These are phyloP conservation scores for Helichrysum umbraculigerum DNA, from an alignment of 129 eudicot species.

Conservation along the genomic window DNA sequence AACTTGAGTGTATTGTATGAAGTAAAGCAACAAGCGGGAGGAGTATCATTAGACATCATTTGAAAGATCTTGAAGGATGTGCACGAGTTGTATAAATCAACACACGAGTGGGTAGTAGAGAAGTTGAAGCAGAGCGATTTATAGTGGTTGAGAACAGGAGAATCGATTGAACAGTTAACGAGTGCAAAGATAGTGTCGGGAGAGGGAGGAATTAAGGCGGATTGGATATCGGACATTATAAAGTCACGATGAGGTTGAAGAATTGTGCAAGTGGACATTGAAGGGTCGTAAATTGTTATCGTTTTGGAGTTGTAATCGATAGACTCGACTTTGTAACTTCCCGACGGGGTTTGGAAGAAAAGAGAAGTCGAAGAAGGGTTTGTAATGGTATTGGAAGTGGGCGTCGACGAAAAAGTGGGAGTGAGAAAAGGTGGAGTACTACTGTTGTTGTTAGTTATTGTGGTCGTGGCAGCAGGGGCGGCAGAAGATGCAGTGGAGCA, in stretches of 20 bases:
- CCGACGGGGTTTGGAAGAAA: slow-evolving; percentile 80
- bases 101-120: slow-evolving; percentile 65
- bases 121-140: slow-evolving; percentile 74
- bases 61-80: slow-evolving; percentile 72
- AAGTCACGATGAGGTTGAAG: slow-evolving; percentile 94
- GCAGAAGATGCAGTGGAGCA: slow-evolving; percentile 44
- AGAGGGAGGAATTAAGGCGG: slow-evolving; percentile 72
- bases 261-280: slow-evolving; percentile 95
- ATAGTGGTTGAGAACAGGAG: slow-evolving; percentile 83
- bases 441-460: slow-evolving; percentile 21
- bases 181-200: slow-evolving; percentile 84
- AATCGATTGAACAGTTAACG: slow-evolving; percentile 88
- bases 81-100: slow-evolving; percentile 68
- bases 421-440: slow-evolving; percentile 56
- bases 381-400: slow-evolving; percentile 50
- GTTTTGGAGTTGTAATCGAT: slow-evolving; percentile 67
- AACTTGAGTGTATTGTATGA: slow-evolving; percentile 67
- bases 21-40: slow-evolving; percentile 86
- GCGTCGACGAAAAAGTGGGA: slow-evolving; percentile 48
- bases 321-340: slow-evolving; percentile 79
- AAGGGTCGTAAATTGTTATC: slow-evolving; percentile 68
- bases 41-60: slow-evolving; percentile 48
- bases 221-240: slow-evolving; percentile 69
- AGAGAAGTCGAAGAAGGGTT: slow-evolving; percentile 37
- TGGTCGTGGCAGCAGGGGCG: slow-evolving; percentile 37